Conservation (phyloP, 2,329 filamentous ascomycete species). For the Paraphaeosphaeria sporulosa region DNA sequence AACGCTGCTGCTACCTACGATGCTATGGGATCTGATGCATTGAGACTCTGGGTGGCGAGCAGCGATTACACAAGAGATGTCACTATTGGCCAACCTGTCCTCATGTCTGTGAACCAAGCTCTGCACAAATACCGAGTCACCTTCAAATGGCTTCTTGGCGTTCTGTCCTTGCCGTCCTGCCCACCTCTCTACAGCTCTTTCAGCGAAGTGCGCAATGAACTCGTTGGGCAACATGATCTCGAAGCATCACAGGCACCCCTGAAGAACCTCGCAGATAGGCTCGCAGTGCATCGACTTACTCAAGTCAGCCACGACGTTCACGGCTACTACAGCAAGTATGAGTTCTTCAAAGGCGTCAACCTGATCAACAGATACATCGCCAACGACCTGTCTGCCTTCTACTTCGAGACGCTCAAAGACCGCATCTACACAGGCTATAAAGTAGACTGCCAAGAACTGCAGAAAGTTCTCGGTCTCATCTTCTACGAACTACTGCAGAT, state of each 20-base stretch:
- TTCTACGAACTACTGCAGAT: slow-evolving; percentile 78
- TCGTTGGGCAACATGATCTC: slow-evolving; percentile 16
- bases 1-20: slow-evolving; percentile 62
- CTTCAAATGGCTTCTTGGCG: slow-evolving; percentile 87
- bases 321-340: slow-evolving; percentile 71
- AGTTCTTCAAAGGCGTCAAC: slow-evolving; percentile 81
- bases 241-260: slow-evolving; percentile 4
- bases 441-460: slow-evolving; percentile 65
- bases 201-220: slow-evolving; percentile 23
- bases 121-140: slow-evolving; percentile 89
- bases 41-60: slow-evolving; percentile 90
- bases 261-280: slow-evolving; percentile 56
- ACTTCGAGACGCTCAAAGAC: slow-evolving; percentile 92
- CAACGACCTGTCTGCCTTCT: slow-evolving; percentile 87
- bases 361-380: slow-evolving; percentile 82
- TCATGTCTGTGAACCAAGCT: slow-evolving; percentile 77
- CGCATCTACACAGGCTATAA: slow-evolving; percentile 83
- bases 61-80: slow-evolving; percentile 93
- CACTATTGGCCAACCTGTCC: slow-evolving; percentile 77
- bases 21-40: slow-evolving; percentile 81
- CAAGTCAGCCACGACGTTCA: slow-evolving; percentile 71
- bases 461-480: slow-evolving; percentile 66
- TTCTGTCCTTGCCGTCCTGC: slow-evolving; percentile 54
- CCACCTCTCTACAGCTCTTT: slow-evolving; percentile 38
- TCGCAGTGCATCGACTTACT: slow-evolving; percentile 78